Conservation (phyloP, 2,329 filamentous ascomycete species). For the Fusarium citri region DNA sequence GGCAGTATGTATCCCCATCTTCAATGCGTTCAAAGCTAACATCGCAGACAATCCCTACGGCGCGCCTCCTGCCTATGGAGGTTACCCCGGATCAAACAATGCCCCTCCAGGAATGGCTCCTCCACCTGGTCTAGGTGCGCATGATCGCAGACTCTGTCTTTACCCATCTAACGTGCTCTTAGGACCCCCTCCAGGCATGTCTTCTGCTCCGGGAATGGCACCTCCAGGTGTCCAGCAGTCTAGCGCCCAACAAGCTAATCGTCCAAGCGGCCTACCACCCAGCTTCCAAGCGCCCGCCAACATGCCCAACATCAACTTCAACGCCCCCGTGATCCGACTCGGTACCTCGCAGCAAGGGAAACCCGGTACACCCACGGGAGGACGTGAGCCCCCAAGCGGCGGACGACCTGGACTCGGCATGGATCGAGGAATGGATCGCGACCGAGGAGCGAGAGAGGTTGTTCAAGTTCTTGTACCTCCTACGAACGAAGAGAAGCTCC, state of each 20-base stretch:
- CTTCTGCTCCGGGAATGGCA: constrained; percentile 82
- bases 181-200: constrained; percentile 85
- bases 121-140: constrained; percentile 84
- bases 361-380: constrained; percentile 57
- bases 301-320: constrained; percentile 98
- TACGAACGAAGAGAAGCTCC: constrained; percentile 88
- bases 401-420: constrained; percentile 66
- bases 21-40: constrained; percentile 15
- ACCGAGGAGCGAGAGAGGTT: constrained; percentile 74
- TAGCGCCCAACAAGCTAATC: constrained; percentile 79
- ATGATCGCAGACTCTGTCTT: background rate
- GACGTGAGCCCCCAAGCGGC: constrained; percentile 56
- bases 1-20: constrained; percentile 56
- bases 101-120: constrained; percentile 76
- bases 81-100: constrained; percentile 70
- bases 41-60: constrained; percentile 70
- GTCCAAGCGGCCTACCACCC: constrained; percentile 81
- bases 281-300: constrained; percentile 91
- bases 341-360: constrained; percentile 81
- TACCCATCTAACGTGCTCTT: constrained; percentile 25
- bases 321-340: constrained; percentile 92
- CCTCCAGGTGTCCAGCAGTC: constrained; percentile 82
- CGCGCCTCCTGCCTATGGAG: constrained; percentile 77
- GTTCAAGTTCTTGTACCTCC: constrained; percentile 82
- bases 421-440: constrained; percentile 75